phyloP scores from a whole-genome alignment of 306 rosid species.

The Cicer judaicum region DNA sequence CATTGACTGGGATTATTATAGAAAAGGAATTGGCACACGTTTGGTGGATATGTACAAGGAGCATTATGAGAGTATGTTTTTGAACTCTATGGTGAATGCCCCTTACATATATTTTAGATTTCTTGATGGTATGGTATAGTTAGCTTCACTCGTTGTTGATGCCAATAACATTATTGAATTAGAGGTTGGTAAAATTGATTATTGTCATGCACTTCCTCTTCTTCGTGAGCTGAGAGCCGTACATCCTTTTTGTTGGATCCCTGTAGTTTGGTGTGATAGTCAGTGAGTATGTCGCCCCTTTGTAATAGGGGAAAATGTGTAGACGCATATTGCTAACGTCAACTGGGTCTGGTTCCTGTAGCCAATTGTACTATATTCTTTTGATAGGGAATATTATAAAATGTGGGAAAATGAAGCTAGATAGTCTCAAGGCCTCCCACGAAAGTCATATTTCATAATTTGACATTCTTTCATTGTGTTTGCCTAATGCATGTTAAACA shows the following conservation, averaged over 20 bases:
- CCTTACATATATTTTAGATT: slow-evolving; percentile 1
- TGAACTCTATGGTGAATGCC: slow-evolving; percentile 21
- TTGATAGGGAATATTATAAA: slow-evolving; percentile 7
- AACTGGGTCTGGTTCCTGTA: background rate
- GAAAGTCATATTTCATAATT: background rate
- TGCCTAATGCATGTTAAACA: slow-evolving; percentile 15
- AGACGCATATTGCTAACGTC: slow-evolving; percentile 3
- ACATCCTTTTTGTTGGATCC: slow-evolving; percentile 1
- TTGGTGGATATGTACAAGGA: slow-evolving; percentile 98
- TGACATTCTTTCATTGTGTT: background rate
- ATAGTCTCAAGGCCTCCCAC: background rate
- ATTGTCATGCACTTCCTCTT: background rate
- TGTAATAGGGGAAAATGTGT: background rate
- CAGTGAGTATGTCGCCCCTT: background rate
- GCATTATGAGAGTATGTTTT: slow-evolving; percentile 85
- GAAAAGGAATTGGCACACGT: slow-evolving; percentile 93
- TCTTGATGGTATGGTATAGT: background rate
- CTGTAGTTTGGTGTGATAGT: slow-evolving; percentile 13
- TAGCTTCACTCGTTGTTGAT: slow-evolving; percentile 10
- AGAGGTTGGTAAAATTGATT: background rate
- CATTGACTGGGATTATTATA: slow-evolving; percentile 91
- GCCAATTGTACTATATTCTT: slow-evolving; percentile 24
- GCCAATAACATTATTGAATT: background rate
- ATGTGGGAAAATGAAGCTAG: background rate
- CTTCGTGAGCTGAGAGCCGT: slow-evolving; percentile 6